Conservation (phyloP, 2,329 filamentous ascomycete genomes). For the Chaetothyriales sp. region DNA sequence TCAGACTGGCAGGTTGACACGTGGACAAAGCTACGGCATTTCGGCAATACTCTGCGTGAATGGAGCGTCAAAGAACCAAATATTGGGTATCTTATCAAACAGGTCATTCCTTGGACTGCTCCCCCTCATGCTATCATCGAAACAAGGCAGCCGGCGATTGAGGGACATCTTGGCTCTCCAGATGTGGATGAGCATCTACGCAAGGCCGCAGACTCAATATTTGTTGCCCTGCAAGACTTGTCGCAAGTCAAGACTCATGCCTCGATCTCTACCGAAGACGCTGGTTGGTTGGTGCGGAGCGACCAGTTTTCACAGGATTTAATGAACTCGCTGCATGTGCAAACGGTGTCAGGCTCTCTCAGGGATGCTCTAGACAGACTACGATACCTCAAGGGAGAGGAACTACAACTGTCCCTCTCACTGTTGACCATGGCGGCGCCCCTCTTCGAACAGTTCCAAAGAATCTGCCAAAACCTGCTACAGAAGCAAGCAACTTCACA, state of each 20-base stretch:
- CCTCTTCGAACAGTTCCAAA: conserved; percentile 59
- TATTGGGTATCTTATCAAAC: conserved; percentile 50
- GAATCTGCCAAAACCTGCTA: conserved; percentile 47
- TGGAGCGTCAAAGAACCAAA: conserved; percentile 40
- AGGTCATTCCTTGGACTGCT: conserved; percentile 53
- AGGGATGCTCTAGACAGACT: conserved; percentile 34
- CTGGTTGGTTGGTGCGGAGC: conserved; percentile 48
- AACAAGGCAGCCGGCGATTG: background rate
- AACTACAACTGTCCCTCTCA: conserved; percentile 32
- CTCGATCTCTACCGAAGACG: conserved; percentile 47
- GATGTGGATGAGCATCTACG: conserved; percentile 46
- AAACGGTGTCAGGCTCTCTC: conserved; percentile 39
- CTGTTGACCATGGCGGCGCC: conserved; percentile 51
- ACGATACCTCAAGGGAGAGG: conserved; percentile 31
- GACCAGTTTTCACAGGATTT: conserved; percentile 40
- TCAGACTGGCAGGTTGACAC: background rate
- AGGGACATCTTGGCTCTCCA: conserved; percentile 17
- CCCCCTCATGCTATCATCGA: background rate
- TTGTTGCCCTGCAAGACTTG: conserved; percentile 66
- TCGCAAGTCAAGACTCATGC: conserved; percentile 42
- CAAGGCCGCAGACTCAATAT: conserved; percentile 56
- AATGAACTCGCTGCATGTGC: conserved; percentile 46
- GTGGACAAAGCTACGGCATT: conserved; percentile 7
- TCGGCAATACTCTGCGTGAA: conserved; percentile 27
- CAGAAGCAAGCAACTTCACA: conserved; percentile 51